Base-by-base conservation (phyloP, 2,329 filamentous ascomycete genomes). In the Ophiostoma quercus region DNA sequence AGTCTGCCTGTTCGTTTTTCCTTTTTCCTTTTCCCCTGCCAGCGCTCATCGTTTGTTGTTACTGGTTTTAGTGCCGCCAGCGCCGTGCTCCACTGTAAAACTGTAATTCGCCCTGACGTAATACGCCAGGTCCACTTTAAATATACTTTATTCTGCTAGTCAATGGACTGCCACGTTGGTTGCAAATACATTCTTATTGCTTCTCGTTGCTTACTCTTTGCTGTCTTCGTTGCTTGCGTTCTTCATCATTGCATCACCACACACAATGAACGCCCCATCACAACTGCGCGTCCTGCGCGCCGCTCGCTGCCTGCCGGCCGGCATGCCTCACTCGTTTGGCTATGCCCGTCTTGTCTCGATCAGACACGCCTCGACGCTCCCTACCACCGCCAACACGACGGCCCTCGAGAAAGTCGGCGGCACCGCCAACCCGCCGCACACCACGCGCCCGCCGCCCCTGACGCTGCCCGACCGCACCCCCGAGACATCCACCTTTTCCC, bases 361-460 rank as follows among this genome's bases (percentile, higher is more conserved):
- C 25, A 29, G 34, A 62, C 54, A 66, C 34, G 68, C 65, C n/a
- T 66, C 65, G 65, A 66, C 16, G 4, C n/a, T 32, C 51, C 32
- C 51, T 29, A 34, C 66, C 57, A 9, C 60, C 57, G 3, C 60
- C 43, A 43, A 67, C 9, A 14, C 51, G 1, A 29, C 62, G 3
- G 37, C 65, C 4, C 32, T 39, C 32, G 62, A 63, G 37, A 34
- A 63, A 16, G 16, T 22, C 62, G 34, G 62, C 62, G 32, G n/a
- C 12, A 32, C 74, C 62, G 76, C 74, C 74, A 96, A 96, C 80
- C 90, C 91, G 0, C 91, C 92, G 0, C 76, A 81, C 11, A 87
- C 87, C 66, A 95, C 92, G 0, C 88, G 90, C 29, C 91, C 94
- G 0, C 87, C 92, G 0, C 83, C 85, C 0, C 84, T 97, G 72